Evolutionary conservation across 768 basidiomycete species (phyloP).

Genomic region (Scleroderma citrinum): DNA sequence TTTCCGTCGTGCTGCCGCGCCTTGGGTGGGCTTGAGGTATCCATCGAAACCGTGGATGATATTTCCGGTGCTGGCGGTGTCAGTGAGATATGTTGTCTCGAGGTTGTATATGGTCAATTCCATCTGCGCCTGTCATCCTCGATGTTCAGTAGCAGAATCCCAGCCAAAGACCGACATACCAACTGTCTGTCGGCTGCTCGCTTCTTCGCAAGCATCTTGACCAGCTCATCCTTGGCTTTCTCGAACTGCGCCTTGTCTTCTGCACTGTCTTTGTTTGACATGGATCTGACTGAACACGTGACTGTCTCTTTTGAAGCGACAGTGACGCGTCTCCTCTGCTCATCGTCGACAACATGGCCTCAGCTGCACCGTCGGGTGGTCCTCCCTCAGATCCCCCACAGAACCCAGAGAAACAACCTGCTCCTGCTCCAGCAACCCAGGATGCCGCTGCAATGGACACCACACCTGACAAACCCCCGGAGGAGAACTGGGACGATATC

Average conservation of each 20-base stretch:
- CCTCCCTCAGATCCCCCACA: conserved; percentile 48
- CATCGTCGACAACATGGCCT: conserved; percentile 38
- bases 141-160: neutral
- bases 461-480: conserved; percentile 59
- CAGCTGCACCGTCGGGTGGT: conserved; percentile 50
- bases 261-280: conserved; percentile 41
- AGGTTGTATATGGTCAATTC: conserved; percentile 76
- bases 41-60: conserved; percentile 86
- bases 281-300: conserved; percentile 6
- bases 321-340: conserved; percentile 22
- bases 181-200: conserved; percentile 71
- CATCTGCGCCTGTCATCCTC: conserved; percentile 54
- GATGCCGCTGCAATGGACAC: conserved; percentile 58
- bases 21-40: conserved; percentile 71
- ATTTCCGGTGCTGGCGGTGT: conserved; percentile 80
- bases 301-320: neutral
- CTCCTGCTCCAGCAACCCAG: conserved; percentile 28
- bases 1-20: conserved; percentile 48
- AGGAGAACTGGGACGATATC: conserved; percentile 88
- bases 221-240: conserved; percentile 65
- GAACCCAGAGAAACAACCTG: conserved; percentile 48
- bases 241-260: conserved; percentile 74
- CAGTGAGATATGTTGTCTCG: conserved; percentile 70
- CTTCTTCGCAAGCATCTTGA: conserved; percentile 70
- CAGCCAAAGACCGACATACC: conserved; percentile 35